A percentile compares a stretch with the other conserved stretches of the same genome.
Evolutionary conservation across 495 filamentous ascomycete species (phyloP).

Genomic region (Penicillium antarcticum): DNA sequence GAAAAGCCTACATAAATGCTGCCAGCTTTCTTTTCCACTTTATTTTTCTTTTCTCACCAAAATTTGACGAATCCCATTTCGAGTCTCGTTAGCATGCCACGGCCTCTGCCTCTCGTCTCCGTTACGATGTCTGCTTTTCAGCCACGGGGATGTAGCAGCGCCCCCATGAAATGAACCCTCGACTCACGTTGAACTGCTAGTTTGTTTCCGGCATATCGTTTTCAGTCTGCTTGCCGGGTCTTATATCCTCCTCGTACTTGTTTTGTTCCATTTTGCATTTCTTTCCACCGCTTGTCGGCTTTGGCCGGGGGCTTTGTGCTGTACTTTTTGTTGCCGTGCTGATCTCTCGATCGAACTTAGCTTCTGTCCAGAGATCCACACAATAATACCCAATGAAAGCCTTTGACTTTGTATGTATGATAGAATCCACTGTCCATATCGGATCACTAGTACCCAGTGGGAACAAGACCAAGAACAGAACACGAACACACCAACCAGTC

Average conservation of each 20-base stretch:
- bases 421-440: neutral
- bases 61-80: slow-evolving; percentile 18
- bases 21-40: slow-evolving; percentile 1
- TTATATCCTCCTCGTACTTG: slow-evolving; percentile 22
- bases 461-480: too few species aligned
- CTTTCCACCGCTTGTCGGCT: neutral
- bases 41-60: slow-evolving; percentile 12
- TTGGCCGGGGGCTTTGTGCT: slow-evolving; percentile 7
- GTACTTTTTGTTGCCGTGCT: slow-evolving; percentile 2
- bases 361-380: slow-evolving; percentile 11
- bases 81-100: slow-evolving; percentile 17
- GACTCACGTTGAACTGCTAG: slow-evolving; percentile 17
- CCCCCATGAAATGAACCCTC: slow-evolving; percentile 17
- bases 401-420: slow-evolving; percentile 11
- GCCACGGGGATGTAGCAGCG: neutral
- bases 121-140: neutral
- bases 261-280: slow-evolving; percentile 3
- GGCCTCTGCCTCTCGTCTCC: slow-evolving; percentile 10
- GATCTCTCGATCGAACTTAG: neutral
- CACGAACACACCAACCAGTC: neutral
- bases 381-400: slow-evolving; percentile 22
- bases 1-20: slow-evolving; percentile 53
- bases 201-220: slow-evolving; percentile 8
- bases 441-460: neutral
- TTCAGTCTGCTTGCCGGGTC: slow-evolving; percentile 8